phyloP scores from a whole-genome alignment of 306 rosid species.

The Prosopis cineraria region DNA sequence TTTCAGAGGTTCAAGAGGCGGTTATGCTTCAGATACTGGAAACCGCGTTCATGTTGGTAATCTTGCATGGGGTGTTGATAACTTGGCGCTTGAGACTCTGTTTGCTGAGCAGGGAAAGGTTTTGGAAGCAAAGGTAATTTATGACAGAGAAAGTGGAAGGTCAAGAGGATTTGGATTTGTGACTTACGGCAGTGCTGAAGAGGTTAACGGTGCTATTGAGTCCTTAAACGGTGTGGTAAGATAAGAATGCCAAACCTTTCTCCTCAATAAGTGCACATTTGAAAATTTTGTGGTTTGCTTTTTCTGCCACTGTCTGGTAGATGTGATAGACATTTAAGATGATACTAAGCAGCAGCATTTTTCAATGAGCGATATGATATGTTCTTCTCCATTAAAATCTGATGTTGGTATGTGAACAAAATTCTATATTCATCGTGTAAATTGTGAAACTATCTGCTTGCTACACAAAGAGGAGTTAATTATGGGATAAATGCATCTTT shows the following conservation, averaged over 20 bases:
- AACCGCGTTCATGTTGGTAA: slow-evolving; percentile 83
- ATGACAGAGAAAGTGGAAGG: slow-evolving; percentile 94
- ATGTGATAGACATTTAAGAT: not conserved
- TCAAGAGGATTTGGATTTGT: slow-evolving; percentile 97
- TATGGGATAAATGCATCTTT: not conserved
- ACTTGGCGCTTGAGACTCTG: slow-evolving; percentile 68
- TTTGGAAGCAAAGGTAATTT: slow-evolving; percentile 87
- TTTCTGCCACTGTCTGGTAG: not conserved
- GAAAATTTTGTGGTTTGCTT: not conserved
- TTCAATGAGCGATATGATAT: not conserved
- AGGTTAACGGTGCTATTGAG: slow-evolving; percentile 72
- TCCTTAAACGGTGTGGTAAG: slow-evolving; percentile 88
- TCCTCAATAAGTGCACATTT: not conserved
- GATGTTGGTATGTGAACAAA: not conserved
- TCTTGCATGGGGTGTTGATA: slow-evolving; percentile 96
- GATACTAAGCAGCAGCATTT: not conserved
- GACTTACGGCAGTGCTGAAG: slow-evolving; percentile 65
- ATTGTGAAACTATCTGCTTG: not conserved
- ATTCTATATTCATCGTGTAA: not conserved
- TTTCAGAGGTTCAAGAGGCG: slow-evolving; percentile 50
- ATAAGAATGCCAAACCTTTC: slow-evolving; percentile 45
- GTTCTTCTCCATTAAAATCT: not conserved
- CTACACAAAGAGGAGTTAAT: not conserved
- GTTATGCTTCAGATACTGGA: slow-evolving; percentile 35
- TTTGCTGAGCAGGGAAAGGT: slow-evolving; percentile 81